Percentiles rank a stretch among this genome's conserved stretches.
These are phyloP conservation scores for Ophiocordyceps australis DNA, from an alignment of 2,329 filamentous ascomycete species.

Conservation along the genomic window DNA sequence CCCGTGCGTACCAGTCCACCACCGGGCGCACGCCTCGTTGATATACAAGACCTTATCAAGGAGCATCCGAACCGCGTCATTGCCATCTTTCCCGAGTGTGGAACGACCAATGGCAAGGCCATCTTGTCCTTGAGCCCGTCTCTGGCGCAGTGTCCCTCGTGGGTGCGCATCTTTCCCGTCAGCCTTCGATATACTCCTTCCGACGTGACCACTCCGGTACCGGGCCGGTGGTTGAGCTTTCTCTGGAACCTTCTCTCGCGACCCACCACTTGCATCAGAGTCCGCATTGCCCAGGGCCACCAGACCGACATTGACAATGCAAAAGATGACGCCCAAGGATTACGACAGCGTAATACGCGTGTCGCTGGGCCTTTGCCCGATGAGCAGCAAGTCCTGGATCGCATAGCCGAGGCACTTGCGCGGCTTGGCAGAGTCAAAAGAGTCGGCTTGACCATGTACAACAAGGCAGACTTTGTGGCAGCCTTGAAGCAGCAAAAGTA, in stretches of 20 bases:
- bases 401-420: slow-evolving; percentile 72
- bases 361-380: slow-evolving; percentile 20
- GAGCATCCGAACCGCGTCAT: slow-evolving; percentile 59
- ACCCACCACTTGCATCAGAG: slow-evolving; percentile 76
- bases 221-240: slow-evolving; percentile 53
- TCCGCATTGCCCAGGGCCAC: slow-evolving; percentile 70
- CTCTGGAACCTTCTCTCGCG: slow-evolving; percentile 73
- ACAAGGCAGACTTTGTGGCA: slow-evolving; percentile 69
- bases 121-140: slow-evolving; percentile 71
- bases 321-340: slow-evolving; percentile 8
- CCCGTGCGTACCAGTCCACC: slow-evolving; percentile 30
- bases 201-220: slow-evolving; percentile 82
- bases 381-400: slow-evolving; percentile 57
- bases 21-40: slow-evolving; percentile 30
- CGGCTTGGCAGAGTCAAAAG: slow-evolving; percentile 74
- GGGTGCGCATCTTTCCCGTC: slow-evolving; percentile 72
- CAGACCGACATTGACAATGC: slow-evolving; percentile 33
- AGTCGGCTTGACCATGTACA: slow-evolving; percentile 64
- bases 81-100: slow-evolving; percentile 84
- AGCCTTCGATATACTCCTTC: slow-evolving; percentile 76
- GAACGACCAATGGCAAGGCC: slow-evolving; percentile 81
- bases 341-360: slow-evolving; percentile 10
- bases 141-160: slow-evolving; percentile 46
- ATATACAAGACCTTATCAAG: slow-evolving; percentile 42
- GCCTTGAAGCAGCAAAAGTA: too few species aligned